These are phyloP conservation scores for Suillus subluteus DNA, from an alignment of 768 basidiomycete genomes.

Conservation along the genomic window DNA sequence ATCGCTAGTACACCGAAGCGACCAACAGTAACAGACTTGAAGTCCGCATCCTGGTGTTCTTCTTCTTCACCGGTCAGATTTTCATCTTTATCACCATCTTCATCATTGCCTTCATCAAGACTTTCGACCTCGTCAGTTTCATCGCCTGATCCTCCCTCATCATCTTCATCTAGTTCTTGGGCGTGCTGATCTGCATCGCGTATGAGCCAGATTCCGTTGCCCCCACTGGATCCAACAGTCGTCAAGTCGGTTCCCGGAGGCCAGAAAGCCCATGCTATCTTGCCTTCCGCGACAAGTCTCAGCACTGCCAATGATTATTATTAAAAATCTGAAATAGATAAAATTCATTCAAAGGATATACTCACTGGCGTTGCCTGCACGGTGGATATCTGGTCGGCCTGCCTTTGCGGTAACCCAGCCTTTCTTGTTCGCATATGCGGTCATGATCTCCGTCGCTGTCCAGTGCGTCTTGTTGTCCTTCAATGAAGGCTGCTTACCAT, in stretches of 20 bases:
- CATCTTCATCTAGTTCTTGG: constrained; percentile 29
- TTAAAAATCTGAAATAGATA: constrained; percentile 5
- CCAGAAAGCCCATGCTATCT: constrained; percentile 85
- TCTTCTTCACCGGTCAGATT: constrained; percentile 8
- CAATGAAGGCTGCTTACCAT: constrained; percentile 37
- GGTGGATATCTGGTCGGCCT: constrained; percentile 84
- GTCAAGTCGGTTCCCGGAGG: constrained; percentile 52
- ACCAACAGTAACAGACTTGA: constrained; percentile 12
- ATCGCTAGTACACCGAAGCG: constrained; percentile 38
- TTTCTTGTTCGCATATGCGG: constrained; percentile 73
- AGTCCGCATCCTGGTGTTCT: constrained; percentile 16
- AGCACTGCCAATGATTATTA: constrained; percentile 54
- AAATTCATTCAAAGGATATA: constrained; percentile 20
- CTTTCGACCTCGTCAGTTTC: constrained; percentile 28
- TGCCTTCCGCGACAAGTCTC: constrained; percentile 80
- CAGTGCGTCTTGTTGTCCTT: constrained; percentile 44
- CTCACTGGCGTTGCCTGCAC: constrained; percentile 90
- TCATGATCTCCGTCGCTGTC: constrained; percentile 88
- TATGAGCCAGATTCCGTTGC: constrained; percentile 63
- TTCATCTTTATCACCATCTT: constrained; percentile 7
- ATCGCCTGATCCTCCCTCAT: constrained; percentile 22
- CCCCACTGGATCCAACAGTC: constrained; percentile 32
- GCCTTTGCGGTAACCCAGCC: constrained; percentile 92
- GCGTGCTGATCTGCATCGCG: constrained; percentile 26
- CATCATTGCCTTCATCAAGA: constrained; percentile 18